phyloP scores from a whole-genome alignment of 176 grass and related monocot species.

The Carex cristatella region DNA sequence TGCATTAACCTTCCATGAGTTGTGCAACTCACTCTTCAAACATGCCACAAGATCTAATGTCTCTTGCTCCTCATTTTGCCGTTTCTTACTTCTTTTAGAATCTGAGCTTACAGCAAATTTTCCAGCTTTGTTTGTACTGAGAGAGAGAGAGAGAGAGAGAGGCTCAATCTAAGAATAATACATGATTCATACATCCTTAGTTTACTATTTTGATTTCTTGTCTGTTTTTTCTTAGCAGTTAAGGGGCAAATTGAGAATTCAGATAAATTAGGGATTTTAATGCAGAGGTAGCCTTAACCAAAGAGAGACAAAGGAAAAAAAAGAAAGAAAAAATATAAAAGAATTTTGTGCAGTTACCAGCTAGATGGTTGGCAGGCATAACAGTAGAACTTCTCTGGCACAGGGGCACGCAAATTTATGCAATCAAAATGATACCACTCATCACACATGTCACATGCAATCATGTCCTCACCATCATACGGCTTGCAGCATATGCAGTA shows the following conservation, averaged over 20 bases:
- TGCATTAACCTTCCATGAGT: slow-evolving; percentile 50
- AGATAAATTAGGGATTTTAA: neutral
- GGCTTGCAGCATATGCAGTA: slow-evolving; percentile 93
- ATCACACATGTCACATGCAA: slow-evolving; percentile 89
- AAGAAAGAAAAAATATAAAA: neutral
- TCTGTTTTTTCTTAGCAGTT: neutral
- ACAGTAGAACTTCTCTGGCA: slow-evolving; percentile 65
- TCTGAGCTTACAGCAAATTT: neutral
- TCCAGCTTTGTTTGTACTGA: slow-evolving; percentile 45
- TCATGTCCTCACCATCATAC: slow-evolving; percentile 74
- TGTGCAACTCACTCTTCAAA: slow-evolving; percentile 42
- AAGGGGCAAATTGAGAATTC: neutral
- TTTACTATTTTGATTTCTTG: neutral
- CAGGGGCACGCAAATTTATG: slow-evolving; percentile 51
- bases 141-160: neutral
- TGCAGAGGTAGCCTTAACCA: neutral
- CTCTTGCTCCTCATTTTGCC: slow-evolving; percentile 21
- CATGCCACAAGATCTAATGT: slow-evolving; percentile 57
- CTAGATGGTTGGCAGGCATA: slow-evolving; percentile 56
- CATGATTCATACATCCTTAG: neutral
- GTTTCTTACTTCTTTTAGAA: slow-evolving; percentile 30
- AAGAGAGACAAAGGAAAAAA: neutral
- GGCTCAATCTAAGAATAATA: neutral
- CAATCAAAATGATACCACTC: slow-evolving; percentile 99
- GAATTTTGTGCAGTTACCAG: slow-evolving; percentile 17